Conservation (phyloP, 2,329 filamentous ascomycete species). For the Shiraia sp. region DNA sequence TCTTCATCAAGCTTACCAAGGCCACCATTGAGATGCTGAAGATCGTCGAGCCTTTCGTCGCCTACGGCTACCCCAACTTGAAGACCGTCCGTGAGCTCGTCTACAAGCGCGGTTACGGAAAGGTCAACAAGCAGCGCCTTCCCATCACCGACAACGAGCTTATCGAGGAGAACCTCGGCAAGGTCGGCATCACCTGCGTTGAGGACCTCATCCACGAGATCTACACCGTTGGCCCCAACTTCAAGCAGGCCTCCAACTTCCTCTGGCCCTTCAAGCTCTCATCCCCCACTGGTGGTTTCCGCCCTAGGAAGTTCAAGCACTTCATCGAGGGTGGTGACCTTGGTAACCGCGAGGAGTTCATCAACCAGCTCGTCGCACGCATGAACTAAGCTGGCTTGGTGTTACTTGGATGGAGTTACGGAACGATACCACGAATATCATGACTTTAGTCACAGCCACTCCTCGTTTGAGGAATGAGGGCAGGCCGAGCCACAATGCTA, state of each 20-base stretch:
- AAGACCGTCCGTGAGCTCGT: slow-evolving; percentile 99
- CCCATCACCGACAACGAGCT: slow-evolving; percentile 96
- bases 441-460: slow-evolving; percentile 25
- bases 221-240: slow-evolving; percentile 96
- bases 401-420: slow-evolving; percentile 32
- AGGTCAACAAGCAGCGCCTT: slow-evolving; percentile 98
- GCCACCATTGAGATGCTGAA: slow-evolving; percentile 97
- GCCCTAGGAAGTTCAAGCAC: slow-evolving; percentile 97
- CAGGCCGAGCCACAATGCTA: slow-evolving; percentile 35
- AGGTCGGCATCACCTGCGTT: slow-evolving; percentile 94
- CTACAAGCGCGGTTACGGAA: slow-evolving; percentile 98
- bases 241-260: slow-evolving; percentile 99
- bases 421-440: slow-evolving; percentile 34
- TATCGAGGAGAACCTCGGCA: slow-evolving; percentile 94
- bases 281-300: slow-evolving; percentile 98
- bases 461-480: slow-evolving; percentile 22
- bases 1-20: slow-evolving; percentile 98
- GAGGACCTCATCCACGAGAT: slow-evolving; percentile 99
- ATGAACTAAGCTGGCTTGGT: slow-evolving; percentile 77
- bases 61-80: slow-evolving; percentile 99
- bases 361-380: slow-evolving; percentile 94
- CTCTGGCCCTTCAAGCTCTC: slow-evolving; percentile 99
- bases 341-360: slow-evolving; percentile 98
- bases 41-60: slow-evolving; percentile 96
- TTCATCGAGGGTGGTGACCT: slow-evolving; percentile 99